These are phyloP conservation scores for Boletus pseudopeckii DNA, from an alignment of 768 basidiomycete species.

Conservation along the genomic window DNA sequence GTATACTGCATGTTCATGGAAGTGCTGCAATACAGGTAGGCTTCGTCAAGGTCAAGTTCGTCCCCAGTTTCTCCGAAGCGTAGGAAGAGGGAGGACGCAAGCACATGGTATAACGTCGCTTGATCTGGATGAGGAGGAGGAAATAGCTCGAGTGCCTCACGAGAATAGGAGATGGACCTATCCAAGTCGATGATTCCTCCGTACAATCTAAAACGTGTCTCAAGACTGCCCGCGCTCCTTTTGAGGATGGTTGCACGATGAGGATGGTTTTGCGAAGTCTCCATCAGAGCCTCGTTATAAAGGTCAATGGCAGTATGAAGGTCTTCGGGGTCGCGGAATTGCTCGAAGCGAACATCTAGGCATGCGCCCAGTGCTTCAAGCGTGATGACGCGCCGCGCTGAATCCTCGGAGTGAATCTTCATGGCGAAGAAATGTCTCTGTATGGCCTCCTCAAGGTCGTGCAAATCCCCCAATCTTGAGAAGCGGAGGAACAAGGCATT, in stretches of 20 bases:
- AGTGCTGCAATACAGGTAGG: conserved; percentile 16
- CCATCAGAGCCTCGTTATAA: conserved; percentile 26
- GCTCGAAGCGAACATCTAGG: conserved; percentile 26
- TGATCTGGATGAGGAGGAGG: conserved; percentile 13
- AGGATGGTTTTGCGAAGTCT: conserved; percentile 15
- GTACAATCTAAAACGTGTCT: conserved; percentile 14
- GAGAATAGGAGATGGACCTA: conserved; percentile 25
- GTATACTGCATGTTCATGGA: neutral
- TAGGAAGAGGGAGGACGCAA: conserved; percentile 22
- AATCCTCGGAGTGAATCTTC: conserved; percentile 13
- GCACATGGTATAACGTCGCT: conserved; percentile 10
- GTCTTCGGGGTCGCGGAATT: conserved; percentile 18
- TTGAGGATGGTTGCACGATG: conserved; percentile 14
- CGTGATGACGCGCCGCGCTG: conserved; percentile 12
- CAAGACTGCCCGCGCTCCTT: conserved; percentile 15
- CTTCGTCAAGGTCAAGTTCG: conserved; percentile 29
- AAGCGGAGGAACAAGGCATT: conserved; percentile 26
- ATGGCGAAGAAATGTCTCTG: conserved; percentile 23
- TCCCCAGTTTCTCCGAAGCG: conserved; percentile 25
- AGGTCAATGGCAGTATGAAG: conserved; percentile 24
- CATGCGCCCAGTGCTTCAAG: conserved; percentile 23
- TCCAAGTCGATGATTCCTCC: conserved; percentile 23
- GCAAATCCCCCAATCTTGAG: conserved; percentile 7
- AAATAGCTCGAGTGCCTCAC: conserved; percentile 23
- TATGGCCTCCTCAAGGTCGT: conserved; percentile 28